Evolutionary conservation across 2,329 filamentous ascomycete species (phyloP).

Genomic region (Aspergillus sergii): DNA sequence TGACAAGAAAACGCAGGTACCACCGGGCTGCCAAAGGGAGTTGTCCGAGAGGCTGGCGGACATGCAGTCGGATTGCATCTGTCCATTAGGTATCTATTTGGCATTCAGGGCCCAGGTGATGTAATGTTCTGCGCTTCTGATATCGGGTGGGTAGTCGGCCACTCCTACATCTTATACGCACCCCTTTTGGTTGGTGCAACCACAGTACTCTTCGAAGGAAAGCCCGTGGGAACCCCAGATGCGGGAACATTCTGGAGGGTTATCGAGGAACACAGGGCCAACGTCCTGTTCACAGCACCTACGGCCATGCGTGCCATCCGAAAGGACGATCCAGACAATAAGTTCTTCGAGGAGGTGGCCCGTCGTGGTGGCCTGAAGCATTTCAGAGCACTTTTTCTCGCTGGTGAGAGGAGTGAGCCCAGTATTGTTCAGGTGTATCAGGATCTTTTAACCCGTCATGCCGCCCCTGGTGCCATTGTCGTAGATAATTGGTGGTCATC

Average conservation of each 20-base stretch:
- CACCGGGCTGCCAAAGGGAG: slow-evolving; percentile 80
- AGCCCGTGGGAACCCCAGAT: slow-evolving; percentile 85
- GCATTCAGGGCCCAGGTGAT: slow-evolving; percentile 79
- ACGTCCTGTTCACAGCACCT: slow-evolving; percentile 81
- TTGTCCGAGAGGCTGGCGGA: slow-evolving; percentile 78
- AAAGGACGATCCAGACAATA: slow-evolving; percentile 78
- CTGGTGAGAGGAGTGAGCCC: slow-evolving; percentile 87
- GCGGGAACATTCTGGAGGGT: slow-evolving; percentile 88
- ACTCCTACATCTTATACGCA: slow-evolving; percentile 86
- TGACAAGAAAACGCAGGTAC: slow-evolving; percentile 55
- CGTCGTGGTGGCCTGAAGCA: slow-evolving; percentile 69
- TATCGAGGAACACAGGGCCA: slow-evolving; percentile 81
- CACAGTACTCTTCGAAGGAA: slow-evolving; percentile 90
- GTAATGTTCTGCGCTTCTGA: slow-evolving; percentile 81
- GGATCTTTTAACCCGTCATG: slow-evolving; percentile 67
- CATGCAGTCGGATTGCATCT: slow-evolving; percentile 84
- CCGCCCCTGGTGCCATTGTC: slow-evolving; percentile 63
- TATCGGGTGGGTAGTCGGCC: slow-evolving; percentile 89
- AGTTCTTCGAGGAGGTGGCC: slow-evolving; percentile 65
- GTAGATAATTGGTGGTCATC: slow-evolving; percentile 77
- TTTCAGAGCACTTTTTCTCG: slow-evolving; percentile 77
- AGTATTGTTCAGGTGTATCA: slow-evolving; percentile 83
- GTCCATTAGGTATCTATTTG: slow-evolving; percentile 80
- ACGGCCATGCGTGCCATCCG: slow-evolving; percentile 85
- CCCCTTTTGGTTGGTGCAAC: slow-evolving; percentile 83